Conservation (phyloP, 176 grass and related monocot genomes). For the Chloris gayana region DNA sequence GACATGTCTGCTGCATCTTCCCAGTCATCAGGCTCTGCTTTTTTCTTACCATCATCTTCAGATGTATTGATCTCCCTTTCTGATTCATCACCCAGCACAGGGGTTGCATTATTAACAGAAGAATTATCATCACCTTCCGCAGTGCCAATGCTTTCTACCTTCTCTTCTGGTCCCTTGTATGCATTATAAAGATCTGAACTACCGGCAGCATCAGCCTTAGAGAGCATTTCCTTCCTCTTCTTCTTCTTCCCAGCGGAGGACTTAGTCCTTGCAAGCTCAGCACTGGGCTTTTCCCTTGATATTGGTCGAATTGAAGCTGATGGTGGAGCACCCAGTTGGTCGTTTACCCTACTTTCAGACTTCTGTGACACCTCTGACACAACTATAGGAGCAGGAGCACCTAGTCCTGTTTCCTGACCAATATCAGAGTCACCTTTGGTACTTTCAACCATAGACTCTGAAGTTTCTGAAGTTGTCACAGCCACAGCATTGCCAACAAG, state of each 20-base stretch:
- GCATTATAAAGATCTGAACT: constrained; percentile 93
- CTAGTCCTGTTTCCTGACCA: constrained; percentile 29
- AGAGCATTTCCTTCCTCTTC: constrained; percentile 79
- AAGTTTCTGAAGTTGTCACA: constrained; percentile 28
- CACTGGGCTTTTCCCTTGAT: constrained; percentile 67
- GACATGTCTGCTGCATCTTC: constrained; percentile 91
- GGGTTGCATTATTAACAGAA: constrained; percentile 43
- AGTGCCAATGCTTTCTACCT: constrained; percentile 34
- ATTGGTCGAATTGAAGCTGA: constrained; percentile 31
- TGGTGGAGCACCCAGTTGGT: constrained; percentile 40
- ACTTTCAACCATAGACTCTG: constrained; percentile 38
- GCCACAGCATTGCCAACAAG: constrained; percentile 20
- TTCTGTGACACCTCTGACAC: constrained; percentile 41
- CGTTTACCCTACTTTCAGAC: constrained; percentile 41
- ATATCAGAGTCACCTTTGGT: constrained; percentile 36
- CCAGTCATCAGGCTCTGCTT: constrained; percentile 84
- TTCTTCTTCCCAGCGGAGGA: constrained; percentile 56
- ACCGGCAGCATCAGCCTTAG: constrained; percentile 93
- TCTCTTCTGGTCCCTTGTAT: constrained; percentile 88
- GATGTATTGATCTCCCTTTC: constrained; percentile 45
- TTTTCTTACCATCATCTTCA: constrained; percentile 61
- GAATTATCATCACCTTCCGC: constrained; percentile 40
- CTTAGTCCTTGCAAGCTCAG: constrained; percentile 55
- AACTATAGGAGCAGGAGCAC: constrained; percentile 15
- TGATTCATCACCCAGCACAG: constrained; percentile 30